Base-by-base conservation (phyloP, 2,329 filamentous ascomycete genomes). In the Venturia aucupariae region DNA sequence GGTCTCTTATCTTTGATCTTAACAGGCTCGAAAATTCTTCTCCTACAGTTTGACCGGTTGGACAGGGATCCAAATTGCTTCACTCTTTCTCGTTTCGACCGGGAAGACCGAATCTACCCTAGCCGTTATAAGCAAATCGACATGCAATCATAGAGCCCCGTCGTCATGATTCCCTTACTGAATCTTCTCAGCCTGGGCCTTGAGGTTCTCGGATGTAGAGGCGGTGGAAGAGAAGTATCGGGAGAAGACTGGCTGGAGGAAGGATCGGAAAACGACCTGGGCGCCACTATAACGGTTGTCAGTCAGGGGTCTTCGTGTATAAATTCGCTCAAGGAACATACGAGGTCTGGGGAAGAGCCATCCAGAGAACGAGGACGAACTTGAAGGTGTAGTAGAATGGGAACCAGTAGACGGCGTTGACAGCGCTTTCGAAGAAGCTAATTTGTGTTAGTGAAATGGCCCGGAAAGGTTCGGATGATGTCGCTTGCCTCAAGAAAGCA, bases 351-450 rank as follows among this genome's bases (percentile, higher is more conserved):
- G 94, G 94, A 73, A 99, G 91, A 71, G 93, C 87, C 81, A 99
- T 92, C 94, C 94, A 99, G 77, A 99, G 87, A 72, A 97, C 84
- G 77, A 97, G 89, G 75, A 95, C 82, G 76, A 99, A 97, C 86
- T 99, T 99, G 89, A 99, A 97, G 76, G 92, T 93, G 81, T 90
- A 99, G 89, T 99, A 99, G 83, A 99, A 99, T 75, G 94, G 89
- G 82, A 95, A 91, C 90, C 90, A 95, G 84, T 94, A 94, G 68
- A 93, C 89, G 68, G 91, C 89, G 79, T 84, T 92, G 73, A 95
- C 79, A 67, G 89, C 83, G 77, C 89, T 92, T 84, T 95, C 90
- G 71, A 91, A 75, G 61, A 94, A 89, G 67, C 83, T 86, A 69
- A 17, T 27, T 60, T 64, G 54, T 48, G 66, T 72, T 64, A 71